A percentile compares a stretch with the other conserved stretches of the same genome.
These are phyloP conservation scores for Lepidium didymum DNA, from an alignment of 345 rosid genomes.

Conservation along the genomic window DNA sequence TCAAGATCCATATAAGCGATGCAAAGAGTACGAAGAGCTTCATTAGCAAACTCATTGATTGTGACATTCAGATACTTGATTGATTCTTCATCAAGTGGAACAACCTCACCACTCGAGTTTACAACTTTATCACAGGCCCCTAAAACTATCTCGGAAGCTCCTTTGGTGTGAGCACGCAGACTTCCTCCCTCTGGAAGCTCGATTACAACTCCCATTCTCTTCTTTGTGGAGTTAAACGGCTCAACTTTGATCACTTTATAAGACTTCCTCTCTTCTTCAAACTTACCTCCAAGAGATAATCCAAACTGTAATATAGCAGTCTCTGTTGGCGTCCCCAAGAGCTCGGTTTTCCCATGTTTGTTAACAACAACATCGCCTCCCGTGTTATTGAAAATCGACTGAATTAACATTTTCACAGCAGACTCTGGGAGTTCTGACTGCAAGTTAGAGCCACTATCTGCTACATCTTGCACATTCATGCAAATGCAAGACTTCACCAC, in stretches of 20 bases:
- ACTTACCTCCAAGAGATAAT: constrained; percentile 73
- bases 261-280: constrained; percentile 52
- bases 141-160: constrained; percentile 88
- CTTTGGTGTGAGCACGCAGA: constrained; percentile 68
- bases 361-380: constrained; percentile 79
- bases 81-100: constrained; percentile 61
- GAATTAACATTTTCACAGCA: constrained; percentile 49
- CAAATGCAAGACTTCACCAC: constrained; percentile 86
- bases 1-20: constrained; percentile 63
- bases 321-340: constrained; percentile 86
- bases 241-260: constrained; percentile 62
- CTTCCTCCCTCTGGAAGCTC: constrained; percentile 58
- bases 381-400: constrained; percentile 81
- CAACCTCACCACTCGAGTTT: constrained; percentile 59
- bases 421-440: constrained; percentile 56
- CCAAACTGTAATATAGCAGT: constrained; percentile 79
- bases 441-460: constrained; percentile 36
- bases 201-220: constrained; percentile 80
- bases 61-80: constrained; percentile 48
- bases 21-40: constrained; percentile 90
- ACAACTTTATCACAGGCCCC: constrained; percentile 77
- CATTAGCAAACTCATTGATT: constrained; percentile 71
- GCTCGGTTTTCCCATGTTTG: constrained; percentile 62
- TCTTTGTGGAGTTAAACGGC: constrained; percentile 91
- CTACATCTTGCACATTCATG: constrained; percentile 50